Evolutionary conservation across 1,284 basidiomycete genomes (phyloP).

Genomic region (Irpex sp.): DNA sequence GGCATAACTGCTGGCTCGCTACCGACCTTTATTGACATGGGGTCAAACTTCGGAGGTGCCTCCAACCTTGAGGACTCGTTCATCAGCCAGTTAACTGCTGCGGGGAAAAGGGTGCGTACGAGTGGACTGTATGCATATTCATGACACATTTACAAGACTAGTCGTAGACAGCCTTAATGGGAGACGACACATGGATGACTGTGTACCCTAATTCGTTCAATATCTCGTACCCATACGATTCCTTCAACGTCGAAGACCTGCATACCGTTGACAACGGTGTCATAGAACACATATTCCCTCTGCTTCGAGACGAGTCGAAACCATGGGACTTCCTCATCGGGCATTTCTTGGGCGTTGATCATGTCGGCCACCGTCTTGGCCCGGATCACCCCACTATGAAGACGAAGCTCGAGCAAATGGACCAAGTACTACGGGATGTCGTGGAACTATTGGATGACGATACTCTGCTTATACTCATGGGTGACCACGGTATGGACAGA

Average conservation of each 20-base stretch:
- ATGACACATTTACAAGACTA: constrained; percentile 13
- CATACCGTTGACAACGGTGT: constrained; percentile 96
- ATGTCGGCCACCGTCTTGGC: constrained; percentile 93
- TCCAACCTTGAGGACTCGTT: constrained; percentile 88
- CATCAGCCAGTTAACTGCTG: constrained; percentile 53
- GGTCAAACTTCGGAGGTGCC: constrained; percentile 87
- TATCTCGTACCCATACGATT: constrained; percentile 85
- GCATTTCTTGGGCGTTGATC: constrained; percentile 97
- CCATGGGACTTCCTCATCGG: constrained; percentile 87
- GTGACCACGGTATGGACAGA: constrained; percentile 97
- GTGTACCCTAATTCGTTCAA: constrained; percentile 84
- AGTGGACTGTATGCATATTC: not conserved
- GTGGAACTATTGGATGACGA: constrained; percentile 73
- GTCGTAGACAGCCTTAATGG: constrained; percentile 75
- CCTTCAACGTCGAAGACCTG: constrained; percentile 98
- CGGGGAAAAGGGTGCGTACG: constrained; percentile 53
- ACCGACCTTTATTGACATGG: constrained; percentile 94
- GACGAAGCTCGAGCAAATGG: constrained; percentile 84
- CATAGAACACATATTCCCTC: constrained; percentile 76
- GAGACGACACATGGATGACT: constrained; percentile 95
- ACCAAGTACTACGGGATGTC: constrained; percentile 71
- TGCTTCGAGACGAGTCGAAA: constrained; percentile 50
- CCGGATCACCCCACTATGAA: constrained; percentile 87
- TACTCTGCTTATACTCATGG: constrained; percentile 88
- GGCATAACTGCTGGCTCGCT: constrained; percentile 93